Percentiles rank a stretch among this genome's conserved stretches.
phyloP scores from a whole-genome alignment of 2,329 filamentous ascomycete species.

The Leptoxyphium fumago region DNA sequence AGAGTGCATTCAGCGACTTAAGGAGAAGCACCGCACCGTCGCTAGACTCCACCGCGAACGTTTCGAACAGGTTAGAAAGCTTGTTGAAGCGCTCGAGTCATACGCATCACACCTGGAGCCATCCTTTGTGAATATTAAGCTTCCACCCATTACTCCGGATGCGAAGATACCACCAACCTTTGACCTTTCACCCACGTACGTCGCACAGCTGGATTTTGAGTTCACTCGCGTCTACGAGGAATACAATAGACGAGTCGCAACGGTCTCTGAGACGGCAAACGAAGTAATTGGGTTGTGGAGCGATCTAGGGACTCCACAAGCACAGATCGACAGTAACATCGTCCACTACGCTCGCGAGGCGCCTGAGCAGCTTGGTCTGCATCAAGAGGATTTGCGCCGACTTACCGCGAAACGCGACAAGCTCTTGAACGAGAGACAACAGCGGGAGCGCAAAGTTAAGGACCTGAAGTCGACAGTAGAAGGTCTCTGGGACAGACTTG shows the following conservation, averaged over 20 bases:
- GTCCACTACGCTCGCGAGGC: constrained; percentile 81
- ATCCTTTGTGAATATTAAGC: constrained; percentile 68
- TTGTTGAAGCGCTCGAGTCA: constrained; percentile 83
- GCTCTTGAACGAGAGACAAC: constrained; percentile 75
- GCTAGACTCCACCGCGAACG: constrained; percentile 76
- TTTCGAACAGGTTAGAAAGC: constrained; percentile 91
- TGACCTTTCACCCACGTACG: constrained; percentile 82
- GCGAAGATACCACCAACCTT: constrained; percentile 68
- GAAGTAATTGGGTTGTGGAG: constrained; percentile 92
- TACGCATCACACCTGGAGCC: constrained; percentile 92
- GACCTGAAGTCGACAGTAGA: constrained; percentile 70
- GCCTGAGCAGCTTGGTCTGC: constrained; percentile 85
- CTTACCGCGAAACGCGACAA: constrained; percentile 65
- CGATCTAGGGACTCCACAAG: constrained; percentile 84
- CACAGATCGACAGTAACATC: constrained; percentile 75
- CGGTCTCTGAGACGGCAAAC: constrained; percentile 60
- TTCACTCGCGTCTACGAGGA: constrained; percentile 95
- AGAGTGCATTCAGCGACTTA: constrained; percentile 62
- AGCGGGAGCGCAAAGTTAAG: constrained; percentile 60
- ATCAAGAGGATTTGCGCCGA: constrained; percentile 67
- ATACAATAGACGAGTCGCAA: constrained; percentile 68
- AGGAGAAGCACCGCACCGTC: constrained; percentile 73
- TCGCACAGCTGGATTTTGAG: constrained; percentile 72
- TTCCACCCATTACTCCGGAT: constrained; percentile 69
- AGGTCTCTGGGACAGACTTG: constrained; percentile 74